Evolutionary conservation across 768 basidiomycete species (phyloP), one percentile per base, ranked within the genome.

Genomic region (Tulasnella sp.): DNA sequence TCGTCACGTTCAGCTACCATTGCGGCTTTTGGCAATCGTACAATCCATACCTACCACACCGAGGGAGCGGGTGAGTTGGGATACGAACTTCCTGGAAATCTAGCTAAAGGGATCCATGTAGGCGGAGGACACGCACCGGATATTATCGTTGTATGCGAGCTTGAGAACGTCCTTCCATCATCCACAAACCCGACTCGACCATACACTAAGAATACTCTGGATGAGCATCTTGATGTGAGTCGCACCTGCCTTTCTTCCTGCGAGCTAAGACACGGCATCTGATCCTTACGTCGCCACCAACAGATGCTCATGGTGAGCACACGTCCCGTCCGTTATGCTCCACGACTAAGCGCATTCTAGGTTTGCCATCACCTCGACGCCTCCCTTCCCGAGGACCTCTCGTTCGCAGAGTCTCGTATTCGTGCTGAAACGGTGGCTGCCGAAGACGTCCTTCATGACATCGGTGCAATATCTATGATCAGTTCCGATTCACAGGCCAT

Each of bases 301-400:
- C 63, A 96, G 93, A 99, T 98, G 96, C 75, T 98, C 21, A 97
- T 98, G 91, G 92, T n/a, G n/a, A n/a, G n/a, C n/a, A n/a, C n/a
- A n/a, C n/a, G n/a, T 39, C 37, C 12, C 37, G 37, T 39, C 37
- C 19, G 12, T 19, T 39, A 39, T 39, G 12, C 12, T 19, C 37
- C 37, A 39, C 37, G 19, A 39, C 19, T 39, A 39, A 19, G 37
- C n/a, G n/a, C n/a, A n/a, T n/a, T n/a, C n/a, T n/a, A n/a, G n/a
- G n/a, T 97, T n/a, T 96, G 92, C 68, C 94, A 99, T 68, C 94
- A 99, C 69, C 79, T 99, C 56, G 90, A 96, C 71, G 80, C 75
- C 63, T 78, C 75, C n/a, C 90, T 94, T 62, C 79, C 85, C 1
- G 96, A 99, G 71, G 96, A 99, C 63, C 75, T 97, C 39, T 80